Base-by-base conservation (phyloP, 2,329 filamentous ascomycete species). In the Arthroderma sp. region DNA sequence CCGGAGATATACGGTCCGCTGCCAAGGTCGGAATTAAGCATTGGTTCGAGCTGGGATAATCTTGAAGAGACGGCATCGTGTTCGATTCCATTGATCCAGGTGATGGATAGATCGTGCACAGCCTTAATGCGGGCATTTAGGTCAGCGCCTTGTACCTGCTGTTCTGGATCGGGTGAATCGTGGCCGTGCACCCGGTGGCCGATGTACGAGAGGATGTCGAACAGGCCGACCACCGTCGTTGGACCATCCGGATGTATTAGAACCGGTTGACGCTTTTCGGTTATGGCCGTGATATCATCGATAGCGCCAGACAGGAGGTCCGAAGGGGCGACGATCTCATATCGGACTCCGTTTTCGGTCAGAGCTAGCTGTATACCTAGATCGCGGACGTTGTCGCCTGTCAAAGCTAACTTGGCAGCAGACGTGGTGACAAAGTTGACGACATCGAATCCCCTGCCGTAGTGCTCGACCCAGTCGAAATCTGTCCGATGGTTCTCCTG, bases 381-480 rank as follows among this genome's bases (percentile, higher is more conserved):
- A 47, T 68, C 63, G 10, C 11, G 9, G 8, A 47, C 54, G 36
- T 65, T 52, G 1, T 52, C 39, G 6, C 56, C 54, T 38, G 58
- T 56, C 1, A 62, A 53, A 5, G 54, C 41, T n/a, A 47, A 6
- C 22, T 55, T 60, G 1, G 56, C 54, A 6, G 58, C 49, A n/a
- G 54, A 52, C 3, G 57, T 51, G 3, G 65, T 66, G 11, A 66
- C 59, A 54, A 71, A 70, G 47, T 71, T 70, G 42, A 71, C 65
- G 6, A 94, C 86, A 56, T 98, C 84, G 51, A 87, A 94, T 0
- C 91, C 91, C 0, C 57, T 53, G 0, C 87, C 88, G 56, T 98
- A 98, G 27, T 74, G 65, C 0, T 66, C 66, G 4, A 80, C 68
- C 89, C 89, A 94, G 3, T 77, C 69, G 51, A 91, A 87, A 1